Evolutionary conservation across 2,329 filamentous ascomycete species (phyloP).

Genomic region (Niveomyces coronatus): DNA sequence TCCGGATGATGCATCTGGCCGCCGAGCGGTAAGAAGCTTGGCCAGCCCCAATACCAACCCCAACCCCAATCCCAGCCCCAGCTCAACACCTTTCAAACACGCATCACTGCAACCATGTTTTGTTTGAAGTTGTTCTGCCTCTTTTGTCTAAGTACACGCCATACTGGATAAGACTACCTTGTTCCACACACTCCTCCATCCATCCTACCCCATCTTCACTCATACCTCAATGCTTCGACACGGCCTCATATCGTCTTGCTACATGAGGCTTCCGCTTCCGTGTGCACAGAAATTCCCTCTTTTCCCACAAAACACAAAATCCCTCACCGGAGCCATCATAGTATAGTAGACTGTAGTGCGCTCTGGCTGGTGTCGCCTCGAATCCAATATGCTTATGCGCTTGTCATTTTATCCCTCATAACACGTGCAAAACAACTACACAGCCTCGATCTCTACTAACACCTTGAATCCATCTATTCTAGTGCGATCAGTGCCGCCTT

Average conservation of each 20-base stretch:
- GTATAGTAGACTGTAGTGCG: neutral
- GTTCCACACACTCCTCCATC: neutral
- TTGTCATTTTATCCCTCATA: conserved; percentile 4
- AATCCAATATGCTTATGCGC: neutral
- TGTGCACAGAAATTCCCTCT: neutral
- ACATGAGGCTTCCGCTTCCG: too few species aligned
- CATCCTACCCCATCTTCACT: neutral
- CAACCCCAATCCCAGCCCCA: too few species aligned
- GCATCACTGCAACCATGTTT: too few species aligned
- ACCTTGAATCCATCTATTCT: conserved; percentile 5
- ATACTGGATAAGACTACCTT: too few species aligned
- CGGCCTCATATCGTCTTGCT: neutral
- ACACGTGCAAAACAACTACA: neutral
- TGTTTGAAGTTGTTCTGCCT: too few species aligned
- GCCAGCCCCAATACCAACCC: too few species aligned
- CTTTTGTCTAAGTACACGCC: too few species aligned
- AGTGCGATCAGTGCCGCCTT: conserved; percentile 25
- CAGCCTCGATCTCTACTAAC: conserved; percentile 9
- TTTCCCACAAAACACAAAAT: neutral
- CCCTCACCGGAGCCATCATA: neutral
- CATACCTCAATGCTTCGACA: conserved; percentile 2
- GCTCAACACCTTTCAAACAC: too few species aligned
- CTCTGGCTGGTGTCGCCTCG: neutral
- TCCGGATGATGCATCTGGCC: conserved; percentile 9
- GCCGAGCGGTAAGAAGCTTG: conserved; percentile 9